These are phyloP conservation scores for Tephrocybe sp. DNA, from an alignment of 768 basidiomycete genomes.

Conservation along the genomic window DNA sequence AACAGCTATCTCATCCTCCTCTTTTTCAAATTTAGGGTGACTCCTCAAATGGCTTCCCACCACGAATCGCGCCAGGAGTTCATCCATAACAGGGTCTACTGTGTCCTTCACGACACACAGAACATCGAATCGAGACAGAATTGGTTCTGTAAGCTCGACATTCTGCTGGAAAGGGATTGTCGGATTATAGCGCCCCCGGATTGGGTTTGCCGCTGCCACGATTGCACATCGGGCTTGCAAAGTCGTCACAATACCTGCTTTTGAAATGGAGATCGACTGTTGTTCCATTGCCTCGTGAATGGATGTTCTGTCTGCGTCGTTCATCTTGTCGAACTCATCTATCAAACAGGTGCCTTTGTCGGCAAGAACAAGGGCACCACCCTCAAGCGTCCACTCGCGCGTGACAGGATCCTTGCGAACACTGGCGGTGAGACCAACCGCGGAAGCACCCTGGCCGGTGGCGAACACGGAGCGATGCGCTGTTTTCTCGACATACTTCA, in stretches of 20 bases:
- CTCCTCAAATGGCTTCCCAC: conserved; percentile 93
- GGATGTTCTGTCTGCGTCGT: conserved; percentile 94
- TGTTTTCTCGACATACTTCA: conserved; percentile 99
- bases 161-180: conserved; percentile 98
- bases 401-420: conserved; percentile 99
- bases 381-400: conserved; percentile 97
- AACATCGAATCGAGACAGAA: conserved; percentile 96
- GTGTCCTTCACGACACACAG: conserved; percentile 97
- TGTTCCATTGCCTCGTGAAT: conserved; percentile 99
- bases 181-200: conserved; percentile 95
- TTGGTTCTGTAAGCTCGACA: conserved; percentile 97
- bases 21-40: conserved; percentile 88
- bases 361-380: conserved; percentile 95
- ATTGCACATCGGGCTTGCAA: conserved; percentile 97
- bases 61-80: conserved; percentile 95
- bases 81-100: conserved; percentile 95
- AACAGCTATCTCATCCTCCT: conserved; percentile 91
- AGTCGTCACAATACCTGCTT: conserved; percentile 98
- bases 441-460: conserved; percentile 96
- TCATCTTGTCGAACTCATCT: conserved; percentile 99
- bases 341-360: conserved; percentile 98
- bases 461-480: conserved; percentile 97
- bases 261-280: conserved; percentile 98
- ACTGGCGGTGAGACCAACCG: conserved; percentile 97
- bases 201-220: conserved; percentile 96